Evolutionary conservation across 139 green algal species (phyloP), one percentile per base, ranked within the genome.

Genomic region (Protoeuglena noctilucae): DNA sequence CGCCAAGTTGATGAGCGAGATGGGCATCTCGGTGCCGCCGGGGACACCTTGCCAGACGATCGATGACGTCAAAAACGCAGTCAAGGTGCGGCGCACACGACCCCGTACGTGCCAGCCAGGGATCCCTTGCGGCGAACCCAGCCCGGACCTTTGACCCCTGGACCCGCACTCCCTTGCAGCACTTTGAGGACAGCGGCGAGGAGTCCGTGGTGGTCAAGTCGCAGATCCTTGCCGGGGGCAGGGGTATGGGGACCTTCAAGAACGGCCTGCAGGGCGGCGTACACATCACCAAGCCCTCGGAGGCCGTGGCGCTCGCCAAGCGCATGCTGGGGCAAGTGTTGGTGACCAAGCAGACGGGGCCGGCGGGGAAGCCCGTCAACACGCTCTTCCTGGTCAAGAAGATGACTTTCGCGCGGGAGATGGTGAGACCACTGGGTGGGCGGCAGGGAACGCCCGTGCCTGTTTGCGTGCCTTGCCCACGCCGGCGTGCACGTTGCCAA

Each of bases 181-280:
- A n/a, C 3, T 29, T 30, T 6, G 29, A 50, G 29, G 7, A 9
- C 4, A 6, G 12, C 26, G 22, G 5, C 24, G 6, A 40, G 18
- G n/a, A 16, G 22, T 52, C 22, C 46, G 71, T 97, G 0, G 90
- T 98, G 22, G 43, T 98, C 23, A 98, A 98, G 72, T 84, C 68
- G 40, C 90, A 98, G 61, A 89, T 98, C 47, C 70, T 97, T 26
- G 91, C 91, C 3, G 91, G 91, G 3, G 91, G 91, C 4, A 78
- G 91, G 28, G 91, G 91, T 28, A 55, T 95, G 40, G 91, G 91
- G 18, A 82, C 63, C 1, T 98, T 98, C 75, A 94, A 76, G n/a
- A 89, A 77, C 48, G 91, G 91, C 22, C 69, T 96, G 45, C 63
- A 96, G 70, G 91, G 91, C n/a, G 91, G 91, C 22, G 91, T 98